Conservation (phyloP, 2,329 filamentous ascomycete genomes). For the Trichoderma breve region DNA sequence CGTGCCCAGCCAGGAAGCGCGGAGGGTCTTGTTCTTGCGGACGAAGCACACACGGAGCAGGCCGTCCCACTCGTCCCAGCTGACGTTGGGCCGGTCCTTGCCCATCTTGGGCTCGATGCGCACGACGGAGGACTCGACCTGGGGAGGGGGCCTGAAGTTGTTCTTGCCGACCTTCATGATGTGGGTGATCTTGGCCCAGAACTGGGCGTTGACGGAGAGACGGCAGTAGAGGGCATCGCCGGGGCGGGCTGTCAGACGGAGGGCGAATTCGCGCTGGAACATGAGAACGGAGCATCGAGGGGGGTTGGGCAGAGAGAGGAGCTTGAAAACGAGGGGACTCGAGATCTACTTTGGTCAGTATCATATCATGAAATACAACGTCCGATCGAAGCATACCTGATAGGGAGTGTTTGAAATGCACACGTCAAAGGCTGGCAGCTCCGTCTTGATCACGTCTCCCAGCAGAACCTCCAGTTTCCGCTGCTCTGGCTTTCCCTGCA, state of each 20-base stretch:
- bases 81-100: constrained; percentile 73
- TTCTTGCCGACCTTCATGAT: constrained; percentile 94
- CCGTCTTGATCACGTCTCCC: constrained; percentile 84
- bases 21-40: constrained; percentile 86
- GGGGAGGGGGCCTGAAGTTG: constrained; percentile 93
- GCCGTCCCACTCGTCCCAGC: constrained; percentile 94
- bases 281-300: constrained; percentile 86
- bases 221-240: constrained; percentile 87
- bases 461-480: constrained; percentile 84
- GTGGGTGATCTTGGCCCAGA: constrained; percentile 66
- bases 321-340: constrained; percentile 85
- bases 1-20: constrained; percentile 77
- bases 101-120: constrained; percentile 85
- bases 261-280: constrained; percentile 94
- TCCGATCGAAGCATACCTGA: constrained; percentile 45
- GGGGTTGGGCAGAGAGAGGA: constrained; percentile 76
- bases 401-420: constrained; percentile 71
- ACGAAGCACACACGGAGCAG: constrained; percentile 69
- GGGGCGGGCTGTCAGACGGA: constrained; percentile 82
- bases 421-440: constrained; percentile 72
- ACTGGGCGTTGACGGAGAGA: constrained; percentile 90
- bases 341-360: constrained; percentile 62
- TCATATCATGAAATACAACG: no score
- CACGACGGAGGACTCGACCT: constrained; percentile 89
- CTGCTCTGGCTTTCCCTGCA: constrained; percentile 82